Base-by-base conservation (phyloP, 1,284 basidiomycete species). In the Exobasidium cylindrosporum region DNA sequence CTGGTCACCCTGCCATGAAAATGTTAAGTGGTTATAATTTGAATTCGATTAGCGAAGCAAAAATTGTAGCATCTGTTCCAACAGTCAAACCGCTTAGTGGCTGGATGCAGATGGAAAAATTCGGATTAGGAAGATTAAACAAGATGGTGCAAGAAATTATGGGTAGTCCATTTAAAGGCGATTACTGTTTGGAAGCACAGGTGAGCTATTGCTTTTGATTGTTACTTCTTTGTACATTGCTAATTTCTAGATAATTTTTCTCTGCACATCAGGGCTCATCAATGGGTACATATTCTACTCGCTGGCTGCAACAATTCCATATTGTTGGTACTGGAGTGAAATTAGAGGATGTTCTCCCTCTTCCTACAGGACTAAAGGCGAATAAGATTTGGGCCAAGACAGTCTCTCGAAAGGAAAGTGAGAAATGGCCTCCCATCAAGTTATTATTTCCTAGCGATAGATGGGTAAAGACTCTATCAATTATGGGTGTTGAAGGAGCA, bases 261-360 rank as follows among this genome's bases (percentile, higher is more conserved):
- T 72, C 73, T n/a, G n/a, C n/a, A n/a, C n/a, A n/a, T 10, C 77
- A 78, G 35, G 76, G 77, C 1, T 76, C 74, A 2, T 72, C 69
- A 11, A 57, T 79, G 43, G 67, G 74, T 1, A 63, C 66, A 23
- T 71, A 76, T 59, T 68, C 73, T 26, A 31, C 60, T 1, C 69
- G 69, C 43, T 79, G 77, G 77, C 57, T 79, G 3, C 72, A 78
- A 54, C 73, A 78, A 28, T 76, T 79, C 45, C 70, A 76, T 58
- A 3, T 74, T 21, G 47, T 77, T 0, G 70, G 74, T 0, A 60
- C 65, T 0, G 76, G 75, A 4, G 44, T 66, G 5, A 47, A 72
- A 43, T 64, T 63, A 10, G 32, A 32, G 17, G 30, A 44, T 4
- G 14, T 23, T 14, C 21, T 57, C n/a, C 56, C 56, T 7, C 35